phyloP scores from a whole-genome alignment of 441 rosid species.

The Mallotus repandus region DNA sequence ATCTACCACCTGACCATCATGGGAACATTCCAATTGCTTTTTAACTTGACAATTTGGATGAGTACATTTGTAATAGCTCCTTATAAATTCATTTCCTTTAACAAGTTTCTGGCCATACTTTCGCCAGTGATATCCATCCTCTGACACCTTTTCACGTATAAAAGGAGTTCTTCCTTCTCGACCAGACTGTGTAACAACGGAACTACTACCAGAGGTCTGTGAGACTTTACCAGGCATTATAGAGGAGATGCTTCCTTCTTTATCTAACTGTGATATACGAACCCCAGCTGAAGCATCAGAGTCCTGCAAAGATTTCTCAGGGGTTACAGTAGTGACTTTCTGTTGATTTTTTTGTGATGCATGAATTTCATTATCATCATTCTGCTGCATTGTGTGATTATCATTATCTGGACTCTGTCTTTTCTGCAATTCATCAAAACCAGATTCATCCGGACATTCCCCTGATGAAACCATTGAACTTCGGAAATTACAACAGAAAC shows the following conservation, averaged over 20 bases:
- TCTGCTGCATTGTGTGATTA: constrained; percentile 24
- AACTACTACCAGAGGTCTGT: constrained; percentile 30
- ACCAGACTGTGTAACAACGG: constrained; percentile 36
- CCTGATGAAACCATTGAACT: constrained; percentile 40
- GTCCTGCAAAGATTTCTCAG: constrained; percentile 33
- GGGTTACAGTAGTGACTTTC: constrained; percentile 19
- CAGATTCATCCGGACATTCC: constrained; percentile 37
- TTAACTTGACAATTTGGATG: constrained; percentile 76
- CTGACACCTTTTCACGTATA: constrained; percentile 66
- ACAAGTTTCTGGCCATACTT: constrained; percentile 95
- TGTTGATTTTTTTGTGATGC: constrained; percentile 32
- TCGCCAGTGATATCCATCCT: constrained; percentile 88
- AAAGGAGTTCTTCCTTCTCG: constrained; percentile 57
- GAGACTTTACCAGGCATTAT: constrained; percentile 31
- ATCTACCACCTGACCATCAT: constrained; percentile 61
- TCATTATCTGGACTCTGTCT: constrained; percentile 28
- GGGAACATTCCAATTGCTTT: constrained; percentile 77
- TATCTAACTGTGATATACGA: constrained; percentile 28
- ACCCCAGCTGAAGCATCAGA: constrained; percentile 22
- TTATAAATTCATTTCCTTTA: constrained; percentile 75
- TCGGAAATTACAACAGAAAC: constrained; percentile 29
- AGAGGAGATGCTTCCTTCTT: constrained; percentile 42
- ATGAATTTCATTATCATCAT: constrained; percentile 24
- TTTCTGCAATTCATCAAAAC: constrained; percentile 34
- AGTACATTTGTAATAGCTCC: constrained; percentile 91